A percentile compares a stretch with the other conserved stretches of the same genome.
These are phyloP conservation scores for Mortierella hygrophila DNA, from an alignment of 192 early-diverging fungal species.

Conservation along the genomic window DNA sequence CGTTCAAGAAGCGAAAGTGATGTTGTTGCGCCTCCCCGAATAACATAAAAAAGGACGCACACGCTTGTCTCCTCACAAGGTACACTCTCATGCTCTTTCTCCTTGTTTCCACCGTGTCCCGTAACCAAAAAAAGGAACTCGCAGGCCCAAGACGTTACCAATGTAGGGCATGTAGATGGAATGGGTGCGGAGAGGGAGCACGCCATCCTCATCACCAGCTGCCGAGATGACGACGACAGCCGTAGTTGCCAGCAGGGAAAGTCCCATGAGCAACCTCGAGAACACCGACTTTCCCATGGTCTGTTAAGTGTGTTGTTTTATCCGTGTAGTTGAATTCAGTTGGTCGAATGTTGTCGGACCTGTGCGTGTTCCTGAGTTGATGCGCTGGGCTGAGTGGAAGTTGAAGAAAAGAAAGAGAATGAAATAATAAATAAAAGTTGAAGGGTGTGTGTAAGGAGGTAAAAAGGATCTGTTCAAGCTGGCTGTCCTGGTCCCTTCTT, in stretches of 20 bases:
- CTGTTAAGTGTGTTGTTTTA: not conserved
- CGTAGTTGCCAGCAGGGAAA: constrained; percentile 15
- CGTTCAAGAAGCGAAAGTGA: too few relatives aligned
- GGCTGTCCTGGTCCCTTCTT: not conserved
- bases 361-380: not conserved
- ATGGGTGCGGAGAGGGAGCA: constrained; percentile 61
- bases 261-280: constrained; percentile 25
- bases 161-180: constrained; percentile 72
- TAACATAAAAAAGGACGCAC: too few relatives aligned
- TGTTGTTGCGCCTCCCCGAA: too few relatives aligned
- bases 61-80: too few relatives aligned
- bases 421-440: not conserved
- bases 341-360: not conserved
- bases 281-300: constrained; percentile 41
- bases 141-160: constrained; percentile 40
- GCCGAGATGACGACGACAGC: constrained; percentile 8
- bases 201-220: constrained; percentile 24
- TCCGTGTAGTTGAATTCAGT: not conserved
- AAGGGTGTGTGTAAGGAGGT: not conserved
- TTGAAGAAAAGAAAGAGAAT: not conserved
- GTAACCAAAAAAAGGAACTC: not conserved
- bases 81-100: too few relatives aligned
- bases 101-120: not conserved
- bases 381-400: not conserved
- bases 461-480: not conserved